A percentile compares a stretch with the other conserved stretches of the same genome.
Conservation (phyloP, 2,329 filamentous ascomycete genomes). For the Raffaelea deltoideospora region DNA sequence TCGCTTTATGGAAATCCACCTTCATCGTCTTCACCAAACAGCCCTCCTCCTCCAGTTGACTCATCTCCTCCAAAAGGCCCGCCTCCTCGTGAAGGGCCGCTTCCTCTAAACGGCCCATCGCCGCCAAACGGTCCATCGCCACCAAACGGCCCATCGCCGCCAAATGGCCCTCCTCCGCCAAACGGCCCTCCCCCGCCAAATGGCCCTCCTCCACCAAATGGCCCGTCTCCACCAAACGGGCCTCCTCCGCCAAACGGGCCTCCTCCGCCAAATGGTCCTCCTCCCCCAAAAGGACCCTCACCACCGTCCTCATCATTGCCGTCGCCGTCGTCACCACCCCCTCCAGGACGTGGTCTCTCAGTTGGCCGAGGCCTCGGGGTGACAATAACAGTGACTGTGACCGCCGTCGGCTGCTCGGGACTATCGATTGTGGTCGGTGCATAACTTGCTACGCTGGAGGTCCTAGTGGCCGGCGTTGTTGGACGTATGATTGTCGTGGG, state of each 20-base stretch:
- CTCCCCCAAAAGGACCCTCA: neutral
- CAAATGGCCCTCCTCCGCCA: neutral
- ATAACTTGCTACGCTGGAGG: no score
- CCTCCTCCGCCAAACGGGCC: neutral
- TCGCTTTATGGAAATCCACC: no score
- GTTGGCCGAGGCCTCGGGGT: constrained; percentile 1
- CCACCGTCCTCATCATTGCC: constrained; percentile 1
- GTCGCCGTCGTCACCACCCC: constrained; percentile 1
- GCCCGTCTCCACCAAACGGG: neutral
- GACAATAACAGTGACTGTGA: constrained; percentile 5
- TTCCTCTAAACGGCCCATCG: no score
- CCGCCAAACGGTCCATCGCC: no score
- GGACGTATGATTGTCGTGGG: constrained; percentile 5
- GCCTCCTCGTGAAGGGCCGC: no score
- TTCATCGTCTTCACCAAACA: no score
- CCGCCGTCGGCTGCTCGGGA: no score
- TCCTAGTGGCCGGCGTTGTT: no score
- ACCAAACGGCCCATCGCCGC: no score
- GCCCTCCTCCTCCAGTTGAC: no score
- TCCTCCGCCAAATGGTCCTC: neutral
- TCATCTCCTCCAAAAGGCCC: no score
- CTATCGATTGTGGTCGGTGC: no score
- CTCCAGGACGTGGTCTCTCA: neutral
- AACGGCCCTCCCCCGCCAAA: constrained; percentile 1
- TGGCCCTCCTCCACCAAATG: neutral